Evolutionary conservation across 2,329 filamentous ascomycete genomes (phyloP).

Genomic region (Pseudogymnoascus sp.): DNA sequence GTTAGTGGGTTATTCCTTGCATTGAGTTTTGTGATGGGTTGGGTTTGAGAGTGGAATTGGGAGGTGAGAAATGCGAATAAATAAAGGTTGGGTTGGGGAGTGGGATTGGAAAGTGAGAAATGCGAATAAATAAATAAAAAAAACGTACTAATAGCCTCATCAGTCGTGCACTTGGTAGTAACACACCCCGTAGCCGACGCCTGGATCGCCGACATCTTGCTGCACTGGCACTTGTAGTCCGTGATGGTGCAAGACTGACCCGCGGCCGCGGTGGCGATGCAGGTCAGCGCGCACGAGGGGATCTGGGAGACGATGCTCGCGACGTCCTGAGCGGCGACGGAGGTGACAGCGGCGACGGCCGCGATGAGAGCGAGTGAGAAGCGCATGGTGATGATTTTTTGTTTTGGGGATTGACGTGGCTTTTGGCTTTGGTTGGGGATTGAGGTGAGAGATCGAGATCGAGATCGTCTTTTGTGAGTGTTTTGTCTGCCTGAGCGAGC

Average conservation of each 20-base stretch:
- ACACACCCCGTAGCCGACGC: background rate
- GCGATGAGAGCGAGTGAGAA: slow-evolving; percentile 8
- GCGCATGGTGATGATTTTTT: background rate
- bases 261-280: background rate
- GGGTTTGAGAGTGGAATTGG: background rate
- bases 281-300: background rate
- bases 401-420: background rate
- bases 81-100: no score
- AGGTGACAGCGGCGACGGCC: background rate
- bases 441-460: background rate
- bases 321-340: background rate
- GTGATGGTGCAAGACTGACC: background rate
- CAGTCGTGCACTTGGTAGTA: background rate
- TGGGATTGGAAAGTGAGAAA: background rate
- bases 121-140: background rate
- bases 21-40: no score
- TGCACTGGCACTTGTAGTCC: background rate
- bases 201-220: background rate
- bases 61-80: background rate
- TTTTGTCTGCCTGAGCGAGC: slow-evolving; percentile 4
- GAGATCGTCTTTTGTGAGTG: background rate
- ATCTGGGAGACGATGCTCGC: background rate
- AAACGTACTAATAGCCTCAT: background rate
- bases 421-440: background rate
- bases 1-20: background rate